A percentile compares a stretch with the other conserved stretches of the same genome.
Conservation (phyloP, 1,139 yeast genomes). For the Kurtzmaniella quercitrusa region DNA sequence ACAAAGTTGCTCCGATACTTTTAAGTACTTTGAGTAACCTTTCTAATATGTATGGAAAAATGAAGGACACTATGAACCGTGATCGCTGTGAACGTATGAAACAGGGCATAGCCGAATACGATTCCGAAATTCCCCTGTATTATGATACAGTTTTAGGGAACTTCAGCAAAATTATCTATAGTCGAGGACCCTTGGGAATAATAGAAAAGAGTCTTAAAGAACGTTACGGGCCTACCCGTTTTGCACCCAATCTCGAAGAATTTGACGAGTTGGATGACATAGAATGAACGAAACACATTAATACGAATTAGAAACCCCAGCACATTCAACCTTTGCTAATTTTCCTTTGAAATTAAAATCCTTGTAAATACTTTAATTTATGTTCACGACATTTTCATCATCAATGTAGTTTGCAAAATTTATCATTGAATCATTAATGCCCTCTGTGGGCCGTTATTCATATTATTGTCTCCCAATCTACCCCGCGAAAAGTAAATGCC, state of each 20-base stretch:
- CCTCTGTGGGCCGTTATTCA: not conserved
- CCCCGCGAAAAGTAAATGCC: not conserved
- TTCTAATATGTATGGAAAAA: slow-evolving; percentile 27
- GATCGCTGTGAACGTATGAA: slow-evolving; percentile 23
- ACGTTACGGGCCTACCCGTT: slow-evolving; percentile 33
- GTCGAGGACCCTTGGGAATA: slow-evolving; percentile 42
- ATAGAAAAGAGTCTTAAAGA: slow-evolving; percentile 39
- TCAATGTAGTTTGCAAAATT: too few species aligned
- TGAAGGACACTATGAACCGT: slow-evolving; percentile 21
- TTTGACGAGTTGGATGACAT: slow-evolving; percentile 38
- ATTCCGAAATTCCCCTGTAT: slow-evolving; percentile 19
- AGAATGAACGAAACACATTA: not conserved
- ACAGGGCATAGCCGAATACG: slow-evolving; percentile 5
- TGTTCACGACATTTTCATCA: too few species aligned
- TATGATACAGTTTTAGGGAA: slow-evolving; percentile 32
- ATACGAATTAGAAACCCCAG: too few species aligned
- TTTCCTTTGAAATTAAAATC: too few species aligned
- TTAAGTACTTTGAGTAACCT: slow-evolving; percentile 29
- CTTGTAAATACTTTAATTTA: too few species aligned
- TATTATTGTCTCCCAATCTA: not conserved
- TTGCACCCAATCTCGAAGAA: slow-evolving; percentile 38
- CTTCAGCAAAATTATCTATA: slow-evolving; percentile 37
- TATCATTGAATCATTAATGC: too few species aligned
- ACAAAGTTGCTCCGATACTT: slow-evolving; percentile 29
- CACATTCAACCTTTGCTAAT: too few species aligned